Percentiles rank a stretch among this genome's conserved stretches.
These are phyloP conservation scores for Perilla frutescens DNA, from an alignment of 257 asterid species.

Conservation along the genomic window DNA sequence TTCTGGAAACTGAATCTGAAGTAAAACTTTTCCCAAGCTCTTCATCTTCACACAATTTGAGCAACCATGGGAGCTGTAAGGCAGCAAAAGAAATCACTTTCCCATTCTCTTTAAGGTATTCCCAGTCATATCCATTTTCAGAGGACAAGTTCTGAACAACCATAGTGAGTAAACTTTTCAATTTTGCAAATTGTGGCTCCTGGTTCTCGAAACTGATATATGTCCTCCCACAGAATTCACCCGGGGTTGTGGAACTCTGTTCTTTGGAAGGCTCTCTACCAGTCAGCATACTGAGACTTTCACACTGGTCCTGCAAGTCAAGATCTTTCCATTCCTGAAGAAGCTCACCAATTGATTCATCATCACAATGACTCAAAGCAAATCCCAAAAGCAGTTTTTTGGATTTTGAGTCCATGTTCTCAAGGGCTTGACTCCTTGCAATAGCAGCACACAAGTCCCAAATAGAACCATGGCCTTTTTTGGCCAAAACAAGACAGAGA, in stretches of 20 bases:
- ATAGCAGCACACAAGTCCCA: conserved; percentile 99
- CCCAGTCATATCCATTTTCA: conserved; percentile 60
- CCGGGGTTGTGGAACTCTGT: conserved; percentile 49
- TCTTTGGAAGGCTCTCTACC: conserved; percentile 74
- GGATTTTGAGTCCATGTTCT: conserved; percentile 77
- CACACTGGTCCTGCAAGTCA: conserved; percentile 84
- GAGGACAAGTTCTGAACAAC: conserved; percentile 55
- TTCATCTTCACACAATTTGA: conserved; percentile 61
- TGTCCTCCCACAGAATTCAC: conserved; percentile 50
- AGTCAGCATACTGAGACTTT: conserved; percentile 61
- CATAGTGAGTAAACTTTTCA: conserved; percentile 55
- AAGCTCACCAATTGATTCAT: conserved; percentile 90
- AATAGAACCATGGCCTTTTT: conserved; percentile 90
- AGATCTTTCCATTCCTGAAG: conserved; percentile 95
- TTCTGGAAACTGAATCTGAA: conserved; percentile 50
- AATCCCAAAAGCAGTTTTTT: conserved; percentile 89
- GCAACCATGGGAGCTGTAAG: conserved; percentile 81
- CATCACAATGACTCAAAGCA: conserved; percentile 97
- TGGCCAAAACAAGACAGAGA: conserved; percentile 87
- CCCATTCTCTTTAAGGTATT: conserved; percentile 64
- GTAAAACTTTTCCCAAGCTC: conserved; percentile 53
- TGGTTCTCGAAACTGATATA: conserved; percentile 48
- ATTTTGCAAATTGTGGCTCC: conserved; percentile 52
- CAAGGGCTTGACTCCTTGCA: conserved; percentile 96
- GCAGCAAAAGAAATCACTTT: conserved; percentile 76